These are phyloP conservation scores for Endothia cerciana DNA, from an alignment of 2,329 filamentous ascomycete species.

Conservation along the genomic window DNA sequence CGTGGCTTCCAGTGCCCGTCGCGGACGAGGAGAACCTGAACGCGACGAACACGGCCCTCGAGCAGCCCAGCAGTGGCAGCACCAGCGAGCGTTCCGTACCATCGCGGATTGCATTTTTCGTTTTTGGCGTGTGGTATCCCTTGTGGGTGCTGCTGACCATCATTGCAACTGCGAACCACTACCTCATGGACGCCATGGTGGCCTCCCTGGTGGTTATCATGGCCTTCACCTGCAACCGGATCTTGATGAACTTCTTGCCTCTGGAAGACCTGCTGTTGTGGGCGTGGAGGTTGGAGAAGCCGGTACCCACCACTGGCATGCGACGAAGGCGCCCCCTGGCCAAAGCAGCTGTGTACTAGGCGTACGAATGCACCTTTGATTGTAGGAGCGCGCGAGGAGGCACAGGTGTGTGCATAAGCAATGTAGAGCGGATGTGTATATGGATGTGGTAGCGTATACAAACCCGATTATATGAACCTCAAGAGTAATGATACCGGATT, in stretches of 20 bases:
- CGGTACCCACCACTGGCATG: constrained; percentile 51
- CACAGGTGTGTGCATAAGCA: not conserved
- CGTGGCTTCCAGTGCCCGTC: constrained; percentile 25
- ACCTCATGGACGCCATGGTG: constrained; percentile 69
- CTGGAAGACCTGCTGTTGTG: constrained; percentile 69
- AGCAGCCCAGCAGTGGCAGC: constrained; percentile 9
- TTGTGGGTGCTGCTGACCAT: constrained; percentile 59
- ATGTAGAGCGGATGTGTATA: not conserved
- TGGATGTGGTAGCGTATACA: not conserved
- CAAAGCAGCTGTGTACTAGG: constrained; percentile 15
- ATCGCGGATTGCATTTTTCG: constrained; percentile 30
- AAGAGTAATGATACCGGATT: not conserved
- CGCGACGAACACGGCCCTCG: not conserved
- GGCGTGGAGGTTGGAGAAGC: constrained; percentile 66
- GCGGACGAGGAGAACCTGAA: constrained; percentile 24
- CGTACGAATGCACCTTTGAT: not conserved
- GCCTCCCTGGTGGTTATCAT: constrained; percentile 63
- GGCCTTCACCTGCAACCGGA: constrained; percentile 57
- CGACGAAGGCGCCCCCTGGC: constrained; percentile 24
- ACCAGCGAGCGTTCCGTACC: constrained; percentile 25
- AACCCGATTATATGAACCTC: not conserved
- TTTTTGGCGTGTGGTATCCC: constrained; percentile 55
- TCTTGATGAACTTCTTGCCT: constrained; percentile 62
- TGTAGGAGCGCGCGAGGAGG: not conserved
- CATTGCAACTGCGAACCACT: constrained; percentile 64